Evolutionary conservation across 2,329 filamentous ascomycete species (phyloP), one percentile per base, ranked within the genome.

Genomic region (Cucurbitaria berberidis): DNA sequence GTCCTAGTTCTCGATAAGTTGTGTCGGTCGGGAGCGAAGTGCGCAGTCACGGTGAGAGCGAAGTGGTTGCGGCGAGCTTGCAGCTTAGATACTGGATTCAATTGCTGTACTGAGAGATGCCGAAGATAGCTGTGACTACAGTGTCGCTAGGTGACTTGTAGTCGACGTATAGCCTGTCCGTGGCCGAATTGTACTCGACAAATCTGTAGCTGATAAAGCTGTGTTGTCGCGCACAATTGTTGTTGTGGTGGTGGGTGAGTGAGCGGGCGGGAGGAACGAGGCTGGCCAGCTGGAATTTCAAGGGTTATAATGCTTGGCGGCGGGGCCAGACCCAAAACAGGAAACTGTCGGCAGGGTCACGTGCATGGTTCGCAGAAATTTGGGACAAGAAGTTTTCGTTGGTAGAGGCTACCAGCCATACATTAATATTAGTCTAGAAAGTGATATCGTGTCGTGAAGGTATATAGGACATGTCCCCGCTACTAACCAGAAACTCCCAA

Each of bases 1-100:
- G 51, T 62, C 55, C 64, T 68, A 66, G 60, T 62, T 57, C 40
- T 63, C 57, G 62, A 65, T 67, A 63, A 67, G 64, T 61, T 51
- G 55, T 47, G 51, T 53, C 47, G 60, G 50, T 57, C 43, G 59
- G 48, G 52, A 53, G 53, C 56, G 57, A 50, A 60, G 56, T 47
- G 58, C 57, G 60, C 57, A 58, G 55, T 67, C 63, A 67, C 63
- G 50, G 57, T 62, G 54, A 55, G 46, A 46, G 57, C 35, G 62
- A 64, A 58, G 51, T 51, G 38, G 59, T 46, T 57, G 57, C 48
- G 60, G 58, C 48, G 52, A 63, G 62, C 60, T 53, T 53, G 45
- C 44, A 51, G 61, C 56, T 63, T 58, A 51, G 55, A 58, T 49
- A 63, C 48, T 60, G 52, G 36, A 49, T 56, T 60, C 49, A 63